Conservation (phyloP, 169 alveolate genomes). For the Theileria luwenshuni region DNA sequence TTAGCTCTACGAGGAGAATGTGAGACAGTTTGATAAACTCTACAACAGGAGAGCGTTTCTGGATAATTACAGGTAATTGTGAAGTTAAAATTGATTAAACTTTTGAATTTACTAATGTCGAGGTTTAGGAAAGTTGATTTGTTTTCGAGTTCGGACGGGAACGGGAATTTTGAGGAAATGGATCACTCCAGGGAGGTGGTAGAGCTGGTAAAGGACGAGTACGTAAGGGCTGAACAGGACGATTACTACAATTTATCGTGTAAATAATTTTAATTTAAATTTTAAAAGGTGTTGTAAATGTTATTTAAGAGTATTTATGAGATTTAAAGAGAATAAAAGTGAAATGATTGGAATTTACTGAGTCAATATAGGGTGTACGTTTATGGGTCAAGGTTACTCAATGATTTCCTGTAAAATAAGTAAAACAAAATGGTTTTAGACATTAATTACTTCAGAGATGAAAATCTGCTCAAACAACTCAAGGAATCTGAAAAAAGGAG, state of each 20-base stretch:
- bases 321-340: background rate
- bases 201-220: constrained; percentile 92
- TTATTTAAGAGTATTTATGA: too few species aligned
- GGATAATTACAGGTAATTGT: constrained; percentile 85
- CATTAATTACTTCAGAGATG: constrained; percentile 72
- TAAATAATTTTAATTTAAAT: constrained; percentile 8
- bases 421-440: constrained; percentile 70
- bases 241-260: constrained; percentile 86
- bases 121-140: constrained; percentile 76
- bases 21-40: constrained; percentile 91
- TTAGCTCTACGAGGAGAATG: constrained; percentile 84
- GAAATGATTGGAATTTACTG: too few species aligned
- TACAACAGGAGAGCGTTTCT: constrained; percentile 95
- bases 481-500: constrained; percentile 73
- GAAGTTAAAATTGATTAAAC: background rate
- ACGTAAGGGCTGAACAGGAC: constrained; percentile 94
- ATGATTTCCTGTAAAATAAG: background rate
- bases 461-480: constrained; percentile 69
- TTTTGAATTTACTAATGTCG: too few species aligned
- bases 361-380: too few species aligned
- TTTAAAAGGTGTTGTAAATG: background rate
- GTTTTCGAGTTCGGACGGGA: constrained; percentile 83
- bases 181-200: constrained; percentile 90
- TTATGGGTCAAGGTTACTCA: background rate
- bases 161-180: constrained; percentile 90